A percentile compares a stretch with the other conserved stretches of the same genome.
These are phyloP conservation scores for Pneumocystis murina DNA, from an alignment of 1,139 yeast genomes.

Conservation along the genomic window DNA sequence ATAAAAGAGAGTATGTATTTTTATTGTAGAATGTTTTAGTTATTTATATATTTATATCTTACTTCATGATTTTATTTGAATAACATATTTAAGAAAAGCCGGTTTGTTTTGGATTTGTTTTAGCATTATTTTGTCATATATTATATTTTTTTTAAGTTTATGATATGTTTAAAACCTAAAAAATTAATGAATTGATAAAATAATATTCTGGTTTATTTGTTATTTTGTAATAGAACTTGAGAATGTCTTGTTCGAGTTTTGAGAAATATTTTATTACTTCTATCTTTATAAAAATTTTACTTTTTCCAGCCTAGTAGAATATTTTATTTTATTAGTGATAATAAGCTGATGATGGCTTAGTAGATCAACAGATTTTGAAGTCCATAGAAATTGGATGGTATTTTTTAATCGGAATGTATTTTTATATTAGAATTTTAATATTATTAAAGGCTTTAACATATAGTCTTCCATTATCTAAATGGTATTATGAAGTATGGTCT, in stretches of 20 bases:
- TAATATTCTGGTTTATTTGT: not conserved
- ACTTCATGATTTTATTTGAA: not conserved
- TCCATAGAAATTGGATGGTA: constrained; percentile 87
- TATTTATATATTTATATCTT: no score
- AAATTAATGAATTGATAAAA: not conserved
- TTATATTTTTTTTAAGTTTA: not conserved
- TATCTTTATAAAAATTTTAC: constrained; percentile 36
- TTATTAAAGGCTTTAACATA: constrained; percentile 43
- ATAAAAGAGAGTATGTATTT: not conserved
- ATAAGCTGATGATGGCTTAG: constrained; percentile 5
- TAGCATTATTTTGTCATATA: no score
- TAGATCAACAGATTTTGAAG: constrained; percentile 90
- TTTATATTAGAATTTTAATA: not conserved
- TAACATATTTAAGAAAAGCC: not conserved
- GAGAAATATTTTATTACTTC: constrained; percentile 6
- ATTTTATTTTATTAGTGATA: constrained; percentile 16
- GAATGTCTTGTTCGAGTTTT: not conserved
- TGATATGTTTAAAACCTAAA: not conserved
- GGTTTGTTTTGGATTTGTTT: not conserved
- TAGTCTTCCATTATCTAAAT: constrained; percentile 54
- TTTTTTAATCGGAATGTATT: not conserved
- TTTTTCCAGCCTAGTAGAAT: constrained; percentile 26
- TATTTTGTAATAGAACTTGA: not conserved
- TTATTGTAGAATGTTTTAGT: not conserved
- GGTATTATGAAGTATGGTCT: constrained; percentile 55